Evolutionary conservation across 257 asterid genomes (phyloP), one percentile per base, ranked within the genome.

Genomic region (Mitragyna speciosa): DNA sequence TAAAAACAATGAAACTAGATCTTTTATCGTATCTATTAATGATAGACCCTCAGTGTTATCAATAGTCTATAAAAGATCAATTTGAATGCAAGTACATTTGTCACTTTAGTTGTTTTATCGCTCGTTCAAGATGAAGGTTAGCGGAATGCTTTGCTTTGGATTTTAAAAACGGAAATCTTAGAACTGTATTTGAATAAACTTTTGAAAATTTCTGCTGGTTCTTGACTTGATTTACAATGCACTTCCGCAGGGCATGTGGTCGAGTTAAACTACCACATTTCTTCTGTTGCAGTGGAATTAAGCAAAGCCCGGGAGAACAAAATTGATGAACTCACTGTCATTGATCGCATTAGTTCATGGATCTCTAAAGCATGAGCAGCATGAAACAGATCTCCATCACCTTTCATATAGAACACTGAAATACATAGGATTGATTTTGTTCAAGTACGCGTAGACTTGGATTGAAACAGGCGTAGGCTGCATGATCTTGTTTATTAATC

Each of bases 181-280:
- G n/a, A n/a, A n/a, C n/a, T n/a, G n/a, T n/a, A n/a, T n/a, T n/a
- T n/a, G 47, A 33, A 11, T 61, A 20, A 8, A 43, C 7, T 33
- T 61, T 9, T 43, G 61, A 16, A 61, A 43, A 24, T 20, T 1
- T 54, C 10, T 39, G 26, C 7, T 30, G 45, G 17, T 54, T 56
- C 12, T 48, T 69, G 56, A 80, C 67, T 73, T 19, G 39, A 14
- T 11, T 51, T 65, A n/a, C 11, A n/a, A 7, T 78, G 59, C 28
- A 28, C 43, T 24, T 84, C 73, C 82, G 80, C 90, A 96, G 99
- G 94, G 97, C 74, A 9, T 96, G 99, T 8, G 98, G 99, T 64
- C 92, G 91, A 80, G 99, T 91, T 43, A 96, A 96, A 86, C 88
- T 94, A 64, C 98, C 97, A 51, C 98, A 94, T 88, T 91, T 89